These are phyloP conservation scores for Psidium friedrichsthalianum DNA, from an alignment of 345 rosid genomes.

Conservation along the genomic window DNA sequence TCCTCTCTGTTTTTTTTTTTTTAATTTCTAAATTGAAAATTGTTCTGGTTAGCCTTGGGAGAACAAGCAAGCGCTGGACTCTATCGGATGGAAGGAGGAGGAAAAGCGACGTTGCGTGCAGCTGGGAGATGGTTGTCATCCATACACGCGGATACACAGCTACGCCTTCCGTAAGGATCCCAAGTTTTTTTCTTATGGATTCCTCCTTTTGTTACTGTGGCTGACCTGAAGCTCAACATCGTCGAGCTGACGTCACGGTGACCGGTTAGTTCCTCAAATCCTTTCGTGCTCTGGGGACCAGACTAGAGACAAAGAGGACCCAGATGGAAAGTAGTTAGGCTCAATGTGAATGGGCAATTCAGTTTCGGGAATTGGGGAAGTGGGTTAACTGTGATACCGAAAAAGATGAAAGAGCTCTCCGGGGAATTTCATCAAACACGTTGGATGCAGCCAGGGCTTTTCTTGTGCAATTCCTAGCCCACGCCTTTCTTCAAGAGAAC, in stretches of 20 bases:
- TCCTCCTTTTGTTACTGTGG: neutral
- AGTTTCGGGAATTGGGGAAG: neutral
- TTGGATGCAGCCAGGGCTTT: neutral
- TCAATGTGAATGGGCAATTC: neutral
- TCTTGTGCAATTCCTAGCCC: neutral
- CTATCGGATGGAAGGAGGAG: neutral
- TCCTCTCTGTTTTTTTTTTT: neutral
- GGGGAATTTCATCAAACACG: neutral
- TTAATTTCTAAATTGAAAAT: too few species aligned
- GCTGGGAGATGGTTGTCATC: too few species aligned
- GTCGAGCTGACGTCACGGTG: neutral
- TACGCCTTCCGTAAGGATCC: neutral
- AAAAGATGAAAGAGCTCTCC: neutral
- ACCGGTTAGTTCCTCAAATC: neutral
- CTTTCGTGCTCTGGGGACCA: neutral
- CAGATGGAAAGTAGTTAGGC: neutral
- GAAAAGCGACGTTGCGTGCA: neutral
- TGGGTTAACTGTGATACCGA: neutral
- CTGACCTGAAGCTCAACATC: neutral
- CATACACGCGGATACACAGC: too few species aligned
- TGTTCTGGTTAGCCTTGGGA: neutral
- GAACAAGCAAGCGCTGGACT: neutral
- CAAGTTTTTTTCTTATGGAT: neutral
- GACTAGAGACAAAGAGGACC: neutral
- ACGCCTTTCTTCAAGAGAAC: neutral